Percentiles rank a stretch among this genome's conserved stretches.
Conservation (phyloP, 2,329 filamentous ascomycete species). For the Fusarium zealandicum region DNA sequence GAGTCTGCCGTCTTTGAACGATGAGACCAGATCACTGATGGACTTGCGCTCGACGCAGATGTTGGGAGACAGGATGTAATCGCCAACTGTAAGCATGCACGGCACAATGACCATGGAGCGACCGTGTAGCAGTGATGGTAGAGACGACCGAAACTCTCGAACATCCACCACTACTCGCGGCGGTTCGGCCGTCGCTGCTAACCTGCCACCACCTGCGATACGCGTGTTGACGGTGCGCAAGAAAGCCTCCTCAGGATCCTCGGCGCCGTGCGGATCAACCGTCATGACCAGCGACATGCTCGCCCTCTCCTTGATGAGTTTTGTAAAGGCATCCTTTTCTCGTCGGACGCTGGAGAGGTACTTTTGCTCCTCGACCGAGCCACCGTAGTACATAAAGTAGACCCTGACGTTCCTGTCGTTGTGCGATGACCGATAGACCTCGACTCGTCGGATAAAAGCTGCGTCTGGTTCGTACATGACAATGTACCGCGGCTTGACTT, state of each 20-base stretch:
- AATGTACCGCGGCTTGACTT: slow-evolving; percentile 90
- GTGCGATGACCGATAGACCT: slow-evolving; percentile 96
- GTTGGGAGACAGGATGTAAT: slow-evolving; percentile 90
- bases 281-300: slow-evolving; percentile 91
- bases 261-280: slow-evolving; percentile 69
- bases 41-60: slow-evolving; percentile 97
- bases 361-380: slow-evolving; percentile 93
- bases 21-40: slow-evolving; percentile 87
- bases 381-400: slow-evolving; percentile 96
- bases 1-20: slow-evolving; percentile 88
- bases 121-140: slow-evolving; percentile 90
- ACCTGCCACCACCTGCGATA: slow-evolving; percentile 89
- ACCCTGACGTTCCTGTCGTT: slow-evolving; percentile 87
- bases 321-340: slow-evolving; percentile 96
- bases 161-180: slow-evolving; percentile 94
- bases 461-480: slow-evolving; percentile 99
- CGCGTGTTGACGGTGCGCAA: slow-evolving; percentile 95
- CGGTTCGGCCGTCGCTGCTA: slow-evolving; percentile 83
- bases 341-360: slow-evolving; percentile 89
- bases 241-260: slow-evolving; percentile 90
- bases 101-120: slow-evolving; percentile 88
- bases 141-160: slow-evolving; percentile 90
- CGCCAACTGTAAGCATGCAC: slow-evolving; percentile 94
- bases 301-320: slow-evolving; percentile 91
- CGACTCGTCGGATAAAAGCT: slow-evolving; percentile 90